Conservation (phyloP, 139 green algal genomes). For the Coccomyxa sp. region DNA sequence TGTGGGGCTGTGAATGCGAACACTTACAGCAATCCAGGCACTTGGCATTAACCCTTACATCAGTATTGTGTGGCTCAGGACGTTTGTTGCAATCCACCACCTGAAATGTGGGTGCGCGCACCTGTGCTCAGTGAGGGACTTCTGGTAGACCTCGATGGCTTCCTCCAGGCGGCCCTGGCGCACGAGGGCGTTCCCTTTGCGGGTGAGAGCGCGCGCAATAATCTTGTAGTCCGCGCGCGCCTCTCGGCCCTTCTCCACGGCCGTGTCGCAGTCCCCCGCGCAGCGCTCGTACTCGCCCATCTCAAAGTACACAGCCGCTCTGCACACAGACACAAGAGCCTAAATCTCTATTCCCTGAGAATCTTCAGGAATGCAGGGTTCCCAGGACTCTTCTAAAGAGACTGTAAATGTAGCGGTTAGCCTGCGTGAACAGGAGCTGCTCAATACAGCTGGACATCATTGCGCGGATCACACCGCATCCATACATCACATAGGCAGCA, state of each 20-base stretch:
- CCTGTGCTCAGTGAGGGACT: conserved; percentile 90
- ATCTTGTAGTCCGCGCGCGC: conserved; percentile 90
- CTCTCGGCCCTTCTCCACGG: conserved; percentile 77
- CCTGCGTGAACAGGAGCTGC: too few relatives aligned
- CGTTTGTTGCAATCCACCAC: too few relatives aligned
- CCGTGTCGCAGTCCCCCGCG: conserved; percentile 84
- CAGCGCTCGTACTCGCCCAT: conserved; percentile 73
- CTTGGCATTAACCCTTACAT: too few relatives aligned
- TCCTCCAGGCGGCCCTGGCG: conserved; percentile 74
- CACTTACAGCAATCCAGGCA: too few relatives aligned
- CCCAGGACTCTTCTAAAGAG: too few relatives aligned
- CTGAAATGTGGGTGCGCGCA: not conserved
- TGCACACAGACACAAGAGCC: not conserved
- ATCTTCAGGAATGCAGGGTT: too few relatives aligned
- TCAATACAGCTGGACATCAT: too few relatives aligned
- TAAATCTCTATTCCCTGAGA: not conserved
- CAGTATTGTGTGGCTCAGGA: too few relatives aligned
- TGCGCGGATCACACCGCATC: too few relatives aligned
- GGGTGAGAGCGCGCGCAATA: conserved; percentile 80
- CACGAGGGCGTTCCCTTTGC: conserved; percentile 87
- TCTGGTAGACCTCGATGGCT: conserved; percentile 82
- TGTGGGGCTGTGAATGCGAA: too few relatives aligned
- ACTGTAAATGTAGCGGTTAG: too few relatives aligned
- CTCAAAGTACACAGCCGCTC: conserved; percentile 91
- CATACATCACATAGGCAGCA: too few relatives aligned